phyloP scores from a whole-genome alignment of 2,329 filamentous ascomycete species.

The Paracamarosporium sp. region DNA sequence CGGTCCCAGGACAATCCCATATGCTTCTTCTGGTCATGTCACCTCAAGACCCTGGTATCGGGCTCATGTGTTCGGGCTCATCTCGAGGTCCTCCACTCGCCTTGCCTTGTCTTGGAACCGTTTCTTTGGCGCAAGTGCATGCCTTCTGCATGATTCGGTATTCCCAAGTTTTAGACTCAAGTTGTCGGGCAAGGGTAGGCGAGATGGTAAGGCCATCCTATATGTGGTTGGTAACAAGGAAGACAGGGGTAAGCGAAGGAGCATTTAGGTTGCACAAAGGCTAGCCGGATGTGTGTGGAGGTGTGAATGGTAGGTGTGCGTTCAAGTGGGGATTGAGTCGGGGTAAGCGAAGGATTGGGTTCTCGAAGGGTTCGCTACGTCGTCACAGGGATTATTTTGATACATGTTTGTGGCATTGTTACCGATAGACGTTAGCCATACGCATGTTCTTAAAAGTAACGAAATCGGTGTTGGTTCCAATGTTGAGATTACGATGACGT shows the following conservation, averaged over 20 bases:
- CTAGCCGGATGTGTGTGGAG: neutral
- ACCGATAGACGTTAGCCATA: no score
- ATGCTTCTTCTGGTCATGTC: neutral
- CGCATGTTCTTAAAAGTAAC: no score
- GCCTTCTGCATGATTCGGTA: neutral
- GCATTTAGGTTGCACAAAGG: neutral
- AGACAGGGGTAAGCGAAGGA: neutral
- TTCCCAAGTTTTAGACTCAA: neutral
- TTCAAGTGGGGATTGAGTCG: neutral
- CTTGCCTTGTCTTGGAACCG: neutral
- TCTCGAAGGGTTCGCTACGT: neutral
- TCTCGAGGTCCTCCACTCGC: neutral
- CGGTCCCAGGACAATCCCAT: neutral
- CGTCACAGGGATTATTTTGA: neutral
- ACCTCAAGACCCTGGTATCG: neutral
- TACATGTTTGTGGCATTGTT: neutral
- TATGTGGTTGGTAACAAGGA: neutral
- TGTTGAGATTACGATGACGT: neutral
- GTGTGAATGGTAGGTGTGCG: neutral
- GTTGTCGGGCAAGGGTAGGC: neutral
- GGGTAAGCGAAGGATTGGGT: neutral
- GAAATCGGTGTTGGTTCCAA: neutral
- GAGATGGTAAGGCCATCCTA: neutral
- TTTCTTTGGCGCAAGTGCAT: neutral
- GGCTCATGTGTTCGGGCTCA: neutral